Evolutionary conservation across 352 stramenopile genomes (phyloP).

Genomic region (Globisporangium viniferum): DNA sequence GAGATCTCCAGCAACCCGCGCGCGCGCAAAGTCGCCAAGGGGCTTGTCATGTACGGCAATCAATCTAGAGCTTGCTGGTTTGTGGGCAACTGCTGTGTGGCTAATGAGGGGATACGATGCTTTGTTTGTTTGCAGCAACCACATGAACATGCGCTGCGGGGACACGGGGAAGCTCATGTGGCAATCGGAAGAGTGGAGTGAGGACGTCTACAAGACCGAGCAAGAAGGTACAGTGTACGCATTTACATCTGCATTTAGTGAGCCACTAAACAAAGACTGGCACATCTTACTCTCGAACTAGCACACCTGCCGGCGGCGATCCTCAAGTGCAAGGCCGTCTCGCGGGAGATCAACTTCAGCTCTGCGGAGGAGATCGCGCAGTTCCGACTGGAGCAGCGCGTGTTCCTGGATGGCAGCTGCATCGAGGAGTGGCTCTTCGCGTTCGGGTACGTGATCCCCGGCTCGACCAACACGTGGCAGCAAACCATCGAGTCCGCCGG

Average conservation of each 20-base stretch:
- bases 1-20: constrained; percentile 66
- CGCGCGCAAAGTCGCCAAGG: constrained; percentile 66
- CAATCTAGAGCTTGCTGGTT: not conserved
- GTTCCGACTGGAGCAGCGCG: constrained; percentile 91
- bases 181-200: constrained; percentile 79
- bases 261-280: too few species aligned
- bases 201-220: constrained; percentile 65
- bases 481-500: constrained; percentile 92
- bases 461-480: constrained; percentile 95
- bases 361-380: constrained; percentile 85
- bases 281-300: too few species aligned
- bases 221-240: constrained; percentile 50
- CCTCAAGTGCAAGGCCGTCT: constrained; percentile 88
- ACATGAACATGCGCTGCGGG: constrained; percentile 88
- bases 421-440: constrained; percentile 95
- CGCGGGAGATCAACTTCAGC: constrained; percentile 94
- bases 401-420: constrained; percentile 87
- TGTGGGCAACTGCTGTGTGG: not conserved
- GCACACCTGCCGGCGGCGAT: constrained; percentile 79
- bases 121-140: constrained; percentile 43
- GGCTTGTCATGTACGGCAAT: constrained; percentile 59
- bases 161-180: constrained; percentile 80
- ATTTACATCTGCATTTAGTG: too few species aligned
- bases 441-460: constrained; percentile 95
- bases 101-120: not conserved